Evolutionary conservation across 192 early-diverging fungal species (phyloP), one percentile per base, ranked within the genome.

Genomic region (Backusella liffmaniae): DNA sequence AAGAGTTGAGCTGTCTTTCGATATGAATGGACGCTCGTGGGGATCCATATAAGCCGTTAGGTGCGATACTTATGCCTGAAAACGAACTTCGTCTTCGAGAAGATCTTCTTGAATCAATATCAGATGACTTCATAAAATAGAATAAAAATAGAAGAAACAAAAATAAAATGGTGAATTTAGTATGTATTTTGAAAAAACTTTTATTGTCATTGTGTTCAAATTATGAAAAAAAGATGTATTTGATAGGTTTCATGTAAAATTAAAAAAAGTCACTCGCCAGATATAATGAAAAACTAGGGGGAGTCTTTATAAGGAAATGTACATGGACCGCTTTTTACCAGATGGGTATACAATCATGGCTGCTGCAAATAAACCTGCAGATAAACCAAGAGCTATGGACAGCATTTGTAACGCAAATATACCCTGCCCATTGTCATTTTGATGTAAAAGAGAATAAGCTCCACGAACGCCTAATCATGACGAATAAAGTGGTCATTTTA

Each of bases 291-390:
- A 62, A 62, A 62, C 26, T 29, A 9, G 23, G 23, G 26, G 23
- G 39, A 1, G 39, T 13, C 23, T 29, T 74, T 79, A 79, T 26
- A 79, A 34, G 30, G 77, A 79, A 74, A 79, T 74, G 41, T 79
- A 74, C 73, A 79, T 42, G 16, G 77, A 79, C 42, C 77, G 26
- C 6, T 65, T 65, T 62, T 79, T 79, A 5, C 72, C 73, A 23
- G 73, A 67, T 30, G 77, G 77, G 65, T 74, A 79, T n/a, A 79
- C 77, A 23, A 79, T 79, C 77, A 79, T 79, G 2, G 77, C 41
- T 26, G 77, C 72, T 42, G 73, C 72, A 53, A 79, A 79, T 53
- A 79, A 23, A 21, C 77, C 77, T 3, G 66, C 67, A 13, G 68
- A 49, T 46, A 79, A 30, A 29, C 73, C 77, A 15, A 79, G 39